Percentiles rank a stretch among this genome's conserved stretches.
These are phyloP conservation scores for Colletotrichum destructivum DNA, from an alignment of 2,329 filamentous ascomycete species.

Conservation along the genomic window DNA sequence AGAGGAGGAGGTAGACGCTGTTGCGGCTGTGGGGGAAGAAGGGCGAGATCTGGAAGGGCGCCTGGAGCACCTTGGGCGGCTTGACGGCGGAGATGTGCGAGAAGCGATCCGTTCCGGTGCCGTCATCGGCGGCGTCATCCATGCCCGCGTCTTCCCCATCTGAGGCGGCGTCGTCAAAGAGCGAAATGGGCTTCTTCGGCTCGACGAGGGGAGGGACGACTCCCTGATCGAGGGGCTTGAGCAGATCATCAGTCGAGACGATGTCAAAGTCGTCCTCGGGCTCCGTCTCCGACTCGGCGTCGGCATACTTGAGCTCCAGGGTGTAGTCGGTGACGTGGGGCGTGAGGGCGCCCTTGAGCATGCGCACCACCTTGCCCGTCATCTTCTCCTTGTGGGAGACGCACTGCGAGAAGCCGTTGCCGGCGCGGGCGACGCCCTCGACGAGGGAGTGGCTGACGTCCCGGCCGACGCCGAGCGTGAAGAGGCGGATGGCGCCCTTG, in stretches of 20 bases:
- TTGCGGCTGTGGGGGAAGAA: slow-evolving; percentile 78
- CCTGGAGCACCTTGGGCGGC: slow-evolving; percentile 73
- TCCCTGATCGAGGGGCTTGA: slow-evolving; percentile 45
- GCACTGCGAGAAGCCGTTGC: slow-evolving; percentile 73
- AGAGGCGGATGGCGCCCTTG: slow-evolving; percentile 64
- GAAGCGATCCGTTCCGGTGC: slow-evolving; percentile 52
- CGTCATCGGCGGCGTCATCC: slow-evolving; percentile 43
- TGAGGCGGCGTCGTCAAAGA: slow-evolving; percentile 67
- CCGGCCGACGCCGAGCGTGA: slow-evolving; percentile 69
- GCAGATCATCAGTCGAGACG: slow-evolving; percentile 64
- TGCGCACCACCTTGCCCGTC: slow-evolving; percentile 78
- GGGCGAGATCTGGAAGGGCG: slow-evolving; percentile 73
- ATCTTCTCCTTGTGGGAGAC: slow-evolving; percentile 76
- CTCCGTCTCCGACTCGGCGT: slow-evolving; percentile 41
- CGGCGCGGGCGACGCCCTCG: slow-evolving; percentile 68
- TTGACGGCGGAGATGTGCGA: slow-evolving; percentile 67
- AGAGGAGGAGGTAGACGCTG: slow-evolving; percentile 76
- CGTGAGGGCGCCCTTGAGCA: slow-evolving; percentile 80
- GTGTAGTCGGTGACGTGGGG: slow-evolving; percentile 77
- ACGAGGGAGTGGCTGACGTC: slow-evolving; percentile 67
- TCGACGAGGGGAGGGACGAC: neutral
- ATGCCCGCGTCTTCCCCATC: slow-evolving; percentile 55
- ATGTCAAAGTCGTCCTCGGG: slow-evolving; percentile 72
- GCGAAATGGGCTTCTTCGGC: slow-evolving; percentile 65
- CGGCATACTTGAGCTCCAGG: slow-evolving; percentile 72